phyloP scores from a whole-genome alignment of 805 yeast species.

The Metschnikowia baotianmanensis region DNA sequence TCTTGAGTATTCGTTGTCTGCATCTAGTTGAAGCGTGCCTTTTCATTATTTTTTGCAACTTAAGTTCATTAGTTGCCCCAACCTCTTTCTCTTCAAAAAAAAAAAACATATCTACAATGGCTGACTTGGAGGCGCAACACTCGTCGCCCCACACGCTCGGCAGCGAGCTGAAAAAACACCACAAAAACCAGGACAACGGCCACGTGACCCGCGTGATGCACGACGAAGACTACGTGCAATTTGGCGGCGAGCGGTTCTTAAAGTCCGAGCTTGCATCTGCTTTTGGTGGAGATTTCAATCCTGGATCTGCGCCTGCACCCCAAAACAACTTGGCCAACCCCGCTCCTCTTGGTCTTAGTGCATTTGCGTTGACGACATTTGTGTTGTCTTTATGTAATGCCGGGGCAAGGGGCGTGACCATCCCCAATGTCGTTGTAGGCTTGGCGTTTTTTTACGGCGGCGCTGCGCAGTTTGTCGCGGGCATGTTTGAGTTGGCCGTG shows the following conservation, averaged over 20 bases:
- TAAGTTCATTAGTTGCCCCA: background rate
- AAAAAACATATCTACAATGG: slow-evolving; percentile 13
- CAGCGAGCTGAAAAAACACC: slow-evolving; percentile 7
- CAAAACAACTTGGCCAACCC: slow-evolving; percentile 59
- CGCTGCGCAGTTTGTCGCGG: slow-evolving; percentile 65
- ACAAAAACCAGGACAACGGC: background rate
- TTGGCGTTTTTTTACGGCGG: slow-evolving; percentile 74
- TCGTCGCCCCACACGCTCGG: slow-evolving; percentile 31
- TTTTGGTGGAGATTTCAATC: slow-evolving; percentile 81
- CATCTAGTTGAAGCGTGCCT: background rate
- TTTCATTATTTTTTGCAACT: background rate
- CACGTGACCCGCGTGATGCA: slow-evolving; percentile 31
- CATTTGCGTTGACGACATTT: slow-evolving; percentile 67
- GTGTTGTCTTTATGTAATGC: slow-evolving; percentile 62
- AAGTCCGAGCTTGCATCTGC: slow-evolving; percentile 57
- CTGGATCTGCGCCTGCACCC: slow-evolving; percentile 52
- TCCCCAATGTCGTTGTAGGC: slow-evolving; percentile 61
- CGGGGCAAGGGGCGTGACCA: slow-evolving; percentile 64
- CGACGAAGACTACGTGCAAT: slow-evolving; percentile 62
- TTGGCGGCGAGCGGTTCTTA: slow-evolving; percentile 70
- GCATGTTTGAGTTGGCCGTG: slow-evolving; percentile 71
- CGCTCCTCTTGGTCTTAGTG: slow-evolving; percentile 70
- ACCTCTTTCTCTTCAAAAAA: background rate
- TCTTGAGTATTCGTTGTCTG: too few relatives aligned
- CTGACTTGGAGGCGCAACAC: slow-evolving; percentile 38